Evolutionary conservation across 148 eudicot species (phyloP).

Genomic region (Vaccinium vitisidaea): DNA sequence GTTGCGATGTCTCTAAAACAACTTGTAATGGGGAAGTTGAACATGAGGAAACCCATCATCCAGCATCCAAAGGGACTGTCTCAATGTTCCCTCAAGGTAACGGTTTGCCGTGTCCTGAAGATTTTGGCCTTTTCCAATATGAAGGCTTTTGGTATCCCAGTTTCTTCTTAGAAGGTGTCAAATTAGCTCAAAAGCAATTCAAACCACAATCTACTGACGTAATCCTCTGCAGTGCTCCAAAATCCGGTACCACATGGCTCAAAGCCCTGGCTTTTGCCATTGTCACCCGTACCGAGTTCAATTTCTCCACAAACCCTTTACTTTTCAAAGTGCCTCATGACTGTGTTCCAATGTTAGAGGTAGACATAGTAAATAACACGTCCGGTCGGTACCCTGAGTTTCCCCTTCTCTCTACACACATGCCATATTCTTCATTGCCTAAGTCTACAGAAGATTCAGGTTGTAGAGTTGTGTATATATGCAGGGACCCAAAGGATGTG

Average conservation of each 20-base stretch:
- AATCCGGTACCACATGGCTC: slow-evolving; percentile 18
- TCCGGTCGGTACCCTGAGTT: neutral
- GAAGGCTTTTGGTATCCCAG: slow-evolving; percentile 8
- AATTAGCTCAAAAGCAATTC: slow-evolving; percentile 4
- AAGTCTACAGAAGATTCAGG: neutral
- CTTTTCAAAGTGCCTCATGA: slow-evolving; percentile 11
- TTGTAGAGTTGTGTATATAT: slow-evolving; percentile 20
- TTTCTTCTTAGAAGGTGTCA: neutral
- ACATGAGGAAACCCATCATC: neutral
- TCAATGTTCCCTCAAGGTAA: neutral
- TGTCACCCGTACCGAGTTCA: neutral
- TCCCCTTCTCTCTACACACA: slow-evolving; percentile 8
- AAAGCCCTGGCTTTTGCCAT: slow-evolving; percentile 15
- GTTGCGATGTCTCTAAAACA: neutral
- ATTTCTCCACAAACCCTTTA: slow-evolving; percentile 11
- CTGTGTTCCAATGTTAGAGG: slow-evolving; percentile 9
- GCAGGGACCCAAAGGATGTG: slow-evolving; percentile 21
- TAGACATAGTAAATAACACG: neutral
- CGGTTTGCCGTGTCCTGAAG: neutral
- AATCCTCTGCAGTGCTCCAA: slow-evolving; percentile 6
- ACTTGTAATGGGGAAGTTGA: neutral
- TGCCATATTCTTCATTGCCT: slow-evolving; percentile 12
- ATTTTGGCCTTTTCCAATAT: slow-evolving; percentile 7
- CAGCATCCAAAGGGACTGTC: neutral
- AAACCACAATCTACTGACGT: neutral